Percentiles rank a stretch among this genome's conserved stretches.
Evolutionary conservation across 805 yeast species (phyloP).

Genomic region (Saturnispora sanitii): DNA sequence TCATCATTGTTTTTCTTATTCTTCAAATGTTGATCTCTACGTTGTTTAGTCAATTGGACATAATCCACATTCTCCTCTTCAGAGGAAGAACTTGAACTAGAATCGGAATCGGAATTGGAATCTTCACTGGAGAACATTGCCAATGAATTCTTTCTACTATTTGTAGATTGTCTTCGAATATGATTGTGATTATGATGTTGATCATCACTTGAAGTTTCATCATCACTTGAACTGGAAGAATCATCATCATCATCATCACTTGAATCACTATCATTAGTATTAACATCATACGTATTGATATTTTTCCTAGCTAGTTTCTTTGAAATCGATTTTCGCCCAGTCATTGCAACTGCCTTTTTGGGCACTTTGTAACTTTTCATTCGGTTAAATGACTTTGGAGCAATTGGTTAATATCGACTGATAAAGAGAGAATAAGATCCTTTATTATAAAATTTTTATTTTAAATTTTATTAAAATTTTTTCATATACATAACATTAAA

Average conservation of each 20-base stretch:
- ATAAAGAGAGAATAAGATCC: background rate
- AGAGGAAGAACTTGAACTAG: slow-evolving; percentile 31
- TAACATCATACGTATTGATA: background rate
- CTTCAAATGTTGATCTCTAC: slow-evolving; percentile 32
- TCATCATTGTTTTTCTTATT: slow-evolving; percentile 36
- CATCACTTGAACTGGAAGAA: slow-evolving; percentile 14
- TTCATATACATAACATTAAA: background rate
- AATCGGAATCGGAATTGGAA: slow-evolving; percentile 20
- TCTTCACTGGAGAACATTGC: slow-evolving; percentile 4
- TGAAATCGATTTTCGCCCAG: background rate
- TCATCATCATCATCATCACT: slow-evolving; percentile 23
- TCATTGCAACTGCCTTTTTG: slow-evolving; percentile 1
- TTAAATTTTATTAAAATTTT: background rate
- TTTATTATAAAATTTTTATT: background rate
- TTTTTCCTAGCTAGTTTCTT: slow-evolving; percentile 1
- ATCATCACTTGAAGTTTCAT: no score
- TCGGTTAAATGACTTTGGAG: background rate
- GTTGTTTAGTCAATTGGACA: slow-evolving; percentile 59
- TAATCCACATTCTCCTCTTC: slow-evolving; percentile 64
- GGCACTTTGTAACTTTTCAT: slow-evolving; percentile 3
- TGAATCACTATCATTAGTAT: slow-evolving; percentile 14
- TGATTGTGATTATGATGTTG: background rate
- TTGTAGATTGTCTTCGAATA: background rate
- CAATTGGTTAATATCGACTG: background rate
- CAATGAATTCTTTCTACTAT: slow-evolving; percentile 15